Percentiles rank a stretch among this genome's conserved stretches.
Conservation (phyloP, 192 early-diverging fungal genomes). For the Backusella luteola region DNA sequence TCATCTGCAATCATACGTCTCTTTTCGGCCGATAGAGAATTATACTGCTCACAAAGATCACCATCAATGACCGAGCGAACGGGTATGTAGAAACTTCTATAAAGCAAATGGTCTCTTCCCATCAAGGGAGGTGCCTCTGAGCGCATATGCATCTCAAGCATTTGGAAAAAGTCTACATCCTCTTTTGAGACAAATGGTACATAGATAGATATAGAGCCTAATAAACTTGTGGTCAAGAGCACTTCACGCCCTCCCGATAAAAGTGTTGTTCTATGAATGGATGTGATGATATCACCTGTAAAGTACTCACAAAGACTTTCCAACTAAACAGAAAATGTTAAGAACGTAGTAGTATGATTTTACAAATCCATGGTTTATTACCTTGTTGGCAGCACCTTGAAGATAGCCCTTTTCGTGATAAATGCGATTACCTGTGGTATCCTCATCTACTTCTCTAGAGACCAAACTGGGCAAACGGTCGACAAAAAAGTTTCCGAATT, state of each 20-base stretch:
- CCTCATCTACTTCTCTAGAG: constrained; percentile 78
- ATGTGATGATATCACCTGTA: constrained; percentile 86
- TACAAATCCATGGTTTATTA: constrained; percentile 25
- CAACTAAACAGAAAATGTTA: constrained; percentile 39
- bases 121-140: constrained; percentile 66
- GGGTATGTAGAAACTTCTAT: constrained; percentile 79
- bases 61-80: constrained; percentile 81
- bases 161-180: constrained; percentile 92
- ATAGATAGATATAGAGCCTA: constrained; percentile 82
- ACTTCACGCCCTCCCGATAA: constrained; percentile 86
- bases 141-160: constrained; percentile 89
- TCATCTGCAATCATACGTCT: constrained; percentile 80
- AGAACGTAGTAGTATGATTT: background rate
- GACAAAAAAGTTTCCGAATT: constrained; percentile 94
- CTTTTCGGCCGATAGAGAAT: constrained; percentile 68
- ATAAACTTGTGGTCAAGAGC: constrained; percentile 82
- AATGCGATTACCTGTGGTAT: constrained; percentile 81
- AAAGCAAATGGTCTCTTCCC: constrained; percentile 88
- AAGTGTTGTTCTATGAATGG: constrained; percentile 73
- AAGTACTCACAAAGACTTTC: constrained; percentile 75
- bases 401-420: constrained; percentile 79
- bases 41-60: constrained; percentile 90
- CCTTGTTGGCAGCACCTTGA: constrained; percentile 85
- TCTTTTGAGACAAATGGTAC: constrained; percentile 87
- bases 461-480: constrained; percentile 66